Conservation (phyloP, 257 asterid species). For the Ophiorrhiza pumila region DNA sequence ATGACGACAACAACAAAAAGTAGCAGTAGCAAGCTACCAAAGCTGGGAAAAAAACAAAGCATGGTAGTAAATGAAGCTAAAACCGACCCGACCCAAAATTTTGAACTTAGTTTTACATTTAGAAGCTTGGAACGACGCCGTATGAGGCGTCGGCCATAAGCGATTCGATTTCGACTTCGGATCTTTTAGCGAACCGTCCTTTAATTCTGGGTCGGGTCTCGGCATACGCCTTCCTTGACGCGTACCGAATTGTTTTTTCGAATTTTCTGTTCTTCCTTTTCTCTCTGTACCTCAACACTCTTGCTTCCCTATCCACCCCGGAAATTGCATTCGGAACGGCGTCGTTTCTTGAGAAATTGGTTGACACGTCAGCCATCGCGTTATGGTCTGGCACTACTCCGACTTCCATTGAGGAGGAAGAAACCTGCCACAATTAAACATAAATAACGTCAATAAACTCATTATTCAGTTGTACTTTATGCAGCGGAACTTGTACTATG, state of each 20-base stretch:
- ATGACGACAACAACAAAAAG: not conserved
- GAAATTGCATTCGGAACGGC: conserved; percentile 38
- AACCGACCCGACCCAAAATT: conserved; percentile 18
- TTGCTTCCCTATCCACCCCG: conserved; percentile 62
- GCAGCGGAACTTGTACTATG: not conserved
- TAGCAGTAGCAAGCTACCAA: not conserved
- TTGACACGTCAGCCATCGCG: conserved; percentile 44
- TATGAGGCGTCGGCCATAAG: conserved; percentile 38
- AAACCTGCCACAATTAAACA: conserved; percentile 31
- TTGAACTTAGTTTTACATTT: conserved; percentile 1
- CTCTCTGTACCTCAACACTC: conserved; percentile 76
- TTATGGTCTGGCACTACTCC: conserved; percentile 69
- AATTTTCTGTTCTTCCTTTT: conserved; percentile 68
- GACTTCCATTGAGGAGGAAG: conserved; percentile 67
- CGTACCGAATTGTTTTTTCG: conserved; percentile 74
- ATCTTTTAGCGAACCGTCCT: conserved; percentile 72
- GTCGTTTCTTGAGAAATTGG: conserved; percentile 29
- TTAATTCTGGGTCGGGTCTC: conserved; percentile 79
- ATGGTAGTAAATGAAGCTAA: not conserved
- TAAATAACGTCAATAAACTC: not conserved
- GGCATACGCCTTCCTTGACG: conserved; percentile 84
- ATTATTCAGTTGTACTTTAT: not conserved
- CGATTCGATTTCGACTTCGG: conserved; percentile 55
- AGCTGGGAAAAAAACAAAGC: not conserved
- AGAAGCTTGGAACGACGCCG: conserved; percentile 58